phyloP scores from a whole-genome alignment of 257 asterid genomes.

The Solanum pinnatisectum region DNA sequence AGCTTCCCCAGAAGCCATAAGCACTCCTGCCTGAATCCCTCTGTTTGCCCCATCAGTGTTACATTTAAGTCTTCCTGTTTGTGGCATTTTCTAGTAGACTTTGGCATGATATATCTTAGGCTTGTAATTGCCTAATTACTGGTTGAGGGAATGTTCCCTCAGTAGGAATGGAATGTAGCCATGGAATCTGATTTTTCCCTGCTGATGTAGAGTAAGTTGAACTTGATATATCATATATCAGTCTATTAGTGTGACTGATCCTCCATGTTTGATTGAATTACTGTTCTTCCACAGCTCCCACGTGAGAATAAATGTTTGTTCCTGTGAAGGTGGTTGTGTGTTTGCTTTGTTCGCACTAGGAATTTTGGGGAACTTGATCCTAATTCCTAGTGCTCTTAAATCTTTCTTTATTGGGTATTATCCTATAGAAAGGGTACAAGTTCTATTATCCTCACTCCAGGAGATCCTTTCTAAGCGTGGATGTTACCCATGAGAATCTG shows the following conservation, averaged over 20 bases:
- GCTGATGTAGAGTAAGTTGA: not conserved
- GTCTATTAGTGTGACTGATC: not conserved
- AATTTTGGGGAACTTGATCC: not conserved
- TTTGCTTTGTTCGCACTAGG: not conserved
- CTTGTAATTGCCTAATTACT: not conserved
- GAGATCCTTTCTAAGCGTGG: not conserved
- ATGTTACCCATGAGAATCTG: not conserved
- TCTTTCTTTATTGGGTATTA: not conserved
- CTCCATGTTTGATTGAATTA: not conserved
- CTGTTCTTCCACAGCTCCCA: not conserved
- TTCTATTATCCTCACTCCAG: not conserved
- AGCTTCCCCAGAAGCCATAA: not conserved
- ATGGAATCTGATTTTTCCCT: not conserved
- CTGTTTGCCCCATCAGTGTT: not conserved
- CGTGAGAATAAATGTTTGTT: not conserved
- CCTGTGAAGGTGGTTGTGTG: not conserved
- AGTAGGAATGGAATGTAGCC: not conserved
- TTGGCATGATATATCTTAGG: not conserved
- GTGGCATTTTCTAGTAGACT: not conserved
- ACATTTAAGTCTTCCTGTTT: not conserved
- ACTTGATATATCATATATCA: not conserved
- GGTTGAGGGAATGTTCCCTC: not conserved
- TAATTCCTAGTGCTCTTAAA: not conserved
- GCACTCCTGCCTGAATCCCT: not conserved
- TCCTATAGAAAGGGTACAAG: not conserved